Conservation (phyloP, 257 asterid genomes). For the Solanum habrochaites region DNA sequence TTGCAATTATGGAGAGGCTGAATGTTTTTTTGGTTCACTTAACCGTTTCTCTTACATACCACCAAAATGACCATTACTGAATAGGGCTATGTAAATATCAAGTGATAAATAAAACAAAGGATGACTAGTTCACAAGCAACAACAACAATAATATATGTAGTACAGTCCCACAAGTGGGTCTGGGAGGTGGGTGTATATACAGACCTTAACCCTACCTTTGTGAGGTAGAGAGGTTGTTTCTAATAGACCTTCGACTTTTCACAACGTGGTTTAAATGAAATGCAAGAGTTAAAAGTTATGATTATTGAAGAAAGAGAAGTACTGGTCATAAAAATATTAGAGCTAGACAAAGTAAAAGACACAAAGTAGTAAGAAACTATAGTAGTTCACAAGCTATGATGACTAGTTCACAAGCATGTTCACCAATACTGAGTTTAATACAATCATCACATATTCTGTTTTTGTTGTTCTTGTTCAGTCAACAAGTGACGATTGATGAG, state of each 20-base stretch:
- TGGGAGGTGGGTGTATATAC: not conserved
- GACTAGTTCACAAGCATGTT: not conserved
- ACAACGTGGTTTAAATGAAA: not conserved
- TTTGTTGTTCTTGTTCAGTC: not conserved
- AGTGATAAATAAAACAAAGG: not conserved
- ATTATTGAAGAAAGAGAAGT: not conserved
- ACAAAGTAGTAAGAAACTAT: not conserved
- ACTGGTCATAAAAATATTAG: not conserved
- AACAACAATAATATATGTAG: not conserved
- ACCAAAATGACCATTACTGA: not conserved
- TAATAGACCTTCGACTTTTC: not conserved
- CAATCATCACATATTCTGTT: not conserved
- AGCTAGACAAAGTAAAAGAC: not conserved
- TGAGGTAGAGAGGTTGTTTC: not conserved
- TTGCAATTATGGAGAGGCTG: not conserved
- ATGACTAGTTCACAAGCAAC: not conserved
- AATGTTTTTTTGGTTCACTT: not conserved
- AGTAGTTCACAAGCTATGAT: not conserved
- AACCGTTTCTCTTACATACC: not conserved
- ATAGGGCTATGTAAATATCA: not conserved
- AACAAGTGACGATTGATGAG: not conserved
- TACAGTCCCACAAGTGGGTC: not conserved
- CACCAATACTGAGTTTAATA: not conserved
- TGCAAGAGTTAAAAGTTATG: not conserved
- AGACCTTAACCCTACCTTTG: not conserved